Evolutionary conservation across 306 rosid genomes (phyloP), one percentile per base, ranked within the genome.

Genomic region (Myrica gale): DNA sequence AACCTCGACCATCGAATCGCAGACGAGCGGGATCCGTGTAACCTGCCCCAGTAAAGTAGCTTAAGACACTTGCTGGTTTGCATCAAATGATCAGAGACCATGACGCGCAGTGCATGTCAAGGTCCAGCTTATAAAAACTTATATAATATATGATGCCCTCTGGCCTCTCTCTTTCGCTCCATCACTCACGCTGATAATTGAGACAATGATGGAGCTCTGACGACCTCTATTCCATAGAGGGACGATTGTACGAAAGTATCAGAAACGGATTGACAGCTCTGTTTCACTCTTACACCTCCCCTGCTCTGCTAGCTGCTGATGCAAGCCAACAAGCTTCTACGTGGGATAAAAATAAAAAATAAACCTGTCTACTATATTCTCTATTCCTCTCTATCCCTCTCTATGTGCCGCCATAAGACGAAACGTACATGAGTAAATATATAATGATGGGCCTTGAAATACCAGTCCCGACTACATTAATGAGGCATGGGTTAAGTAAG

Each of bases 131-230:
- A 1, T 26, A 5, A 45, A 7, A 6, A 56, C 37, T 32, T 32
- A 0, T 32, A 32, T 32, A 32, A 32, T 32, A 32, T 32, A 32
- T 48, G 52, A 48, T 48, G 0, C 1, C 68, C 37, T 4, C 19
- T 26, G 13, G 42, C 76, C 21, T 45, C 53, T 56, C 66, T 45
- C 15, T 61, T 53, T 69, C 39, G 53, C 76, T 54, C 73, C 11
- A 9, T 53, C 78, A 45, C 74, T 82, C 81, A 76, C 45, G 69
- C n/a, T 74, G 83, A 88, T 92, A 82, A 92, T 88, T 87, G 93
- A 85, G 98, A 87, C 85, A 84, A 92, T 92, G 93, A 93, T 88
- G 84, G 90, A 78, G 81, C 89, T 87, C 87, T 86, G 88, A 82
- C 71, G 50, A 76, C 19, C 81, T 76, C 82, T 69, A 71, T 60